Percentiles rank a stretch among this genome's conserved stretches.
phyloP scores from a whole-genome alignment of 768 basidiomycete genomes.

The Tricholoma bakamatsutake region DNA sequence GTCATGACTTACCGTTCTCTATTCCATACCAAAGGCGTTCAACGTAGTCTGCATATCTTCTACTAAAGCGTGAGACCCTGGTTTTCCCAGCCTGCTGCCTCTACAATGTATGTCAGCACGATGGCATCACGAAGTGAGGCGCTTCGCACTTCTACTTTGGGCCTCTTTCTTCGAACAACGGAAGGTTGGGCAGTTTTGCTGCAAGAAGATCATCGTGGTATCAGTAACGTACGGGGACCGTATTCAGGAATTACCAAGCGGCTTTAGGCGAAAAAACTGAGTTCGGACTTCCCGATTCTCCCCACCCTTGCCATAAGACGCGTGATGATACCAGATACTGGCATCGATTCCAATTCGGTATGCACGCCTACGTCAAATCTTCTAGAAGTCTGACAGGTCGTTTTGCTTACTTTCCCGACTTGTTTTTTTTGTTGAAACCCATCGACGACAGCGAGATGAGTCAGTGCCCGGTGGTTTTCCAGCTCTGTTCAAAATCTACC shows the following conservation, averaged over 20 bases:
- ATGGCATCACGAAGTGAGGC: conserved; percentile 17
- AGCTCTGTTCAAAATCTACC: conserved; percentile 16
- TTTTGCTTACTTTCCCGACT: conserved; percentile 45
- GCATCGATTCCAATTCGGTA: conserved; percentile 67
- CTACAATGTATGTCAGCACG: conserved; percentile 3
- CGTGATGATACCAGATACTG: conserved; percentile 64
- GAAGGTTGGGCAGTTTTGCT: conserved; percentile 45
- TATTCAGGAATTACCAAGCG: conserved; percentile 30
- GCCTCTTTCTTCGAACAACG: conserved; percentile 62
- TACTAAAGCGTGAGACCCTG: conserved; percentile 37
- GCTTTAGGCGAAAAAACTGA: conserved; percentile 59
- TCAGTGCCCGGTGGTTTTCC: conserved; percentile 19
- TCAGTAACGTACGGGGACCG: conserved; percentile 8
- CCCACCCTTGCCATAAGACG: conserved; percentile 49
- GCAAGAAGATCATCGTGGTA: not conserved
- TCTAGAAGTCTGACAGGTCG: conserved; percentile 41
- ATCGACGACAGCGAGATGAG: conserved; percentile 18
- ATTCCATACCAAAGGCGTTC: conserved; percentile 51
- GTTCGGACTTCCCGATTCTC: conserved; percentile 71
- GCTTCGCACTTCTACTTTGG: conserved; percentile 52
- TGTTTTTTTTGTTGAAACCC: conserved; percentile 37
- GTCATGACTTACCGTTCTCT: conserved; percentile 47
- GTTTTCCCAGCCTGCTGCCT: conserved; percentile 32
- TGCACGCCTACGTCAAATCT: conserved; percentile 30
- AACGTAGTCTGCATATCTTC: conserved; percentile 49